phyloP scores from a whole-genome alignment of 306 rosid species.

The Mimosa pudica region DNA sequence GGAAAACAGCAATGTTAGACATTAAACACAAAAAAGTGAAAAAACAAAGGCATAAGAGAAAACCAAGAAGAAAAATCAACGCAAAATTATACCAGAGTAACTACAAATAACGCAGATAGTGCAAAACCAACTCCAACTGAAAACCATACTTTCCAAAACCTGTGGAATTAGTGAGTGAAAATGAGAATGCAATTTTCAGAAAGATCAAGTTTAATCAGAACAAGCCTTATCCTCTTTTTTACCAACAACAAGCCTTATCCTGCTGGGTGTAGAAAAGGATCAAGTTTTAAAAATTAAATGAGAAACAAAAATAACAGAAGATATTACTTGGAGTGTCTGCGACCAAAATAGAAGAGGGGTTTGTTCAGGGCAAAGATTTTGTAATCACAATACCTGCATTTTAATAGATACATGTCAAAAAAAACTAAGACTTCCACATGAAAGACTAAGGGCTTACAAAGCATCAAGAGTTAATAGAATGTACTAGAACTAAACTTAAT shows the following conservation, averaged over 20 bases:
- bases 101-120: constrained; percentile 54
- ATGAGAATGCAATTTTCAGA: background rate
- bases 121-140: constrained; percentile 66
- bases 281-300: background rate
- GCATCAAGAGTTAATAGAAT: background rate
- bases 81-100: constrained; percentile 40
- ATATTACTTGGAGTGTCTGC: constrained; percentile 45
- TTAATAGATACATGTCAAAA: background rate
- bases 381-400: constrained; percentile 52
- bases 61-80: background rate
- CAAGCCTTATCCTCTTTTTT: too few species aligned
- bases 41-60: constrained; percentile 1
- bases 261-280: too few species aligned
- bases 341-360: constrained; percentile 57
- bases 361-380: constrained; percentile 56
- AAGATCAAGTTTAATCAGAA: background rate
- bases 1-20: background rate
- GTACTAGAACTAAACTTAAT: background rate
- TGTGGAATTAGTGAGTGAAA: constrained; percentile 10
- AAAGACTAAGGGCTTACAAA: background rate
- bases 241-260: too few species aligned
- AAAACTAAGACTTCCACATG: background rate
- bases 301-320: background rate
- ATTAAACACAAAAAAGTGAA: constrained; percentile 4
- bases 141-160: constrained; percentile 60